Evolutionary conservation across 805 yeast genomes (phyloP), one percentile per base, ranked within the genome.

Genomic region (Priceomyces carsonii): DNA sequence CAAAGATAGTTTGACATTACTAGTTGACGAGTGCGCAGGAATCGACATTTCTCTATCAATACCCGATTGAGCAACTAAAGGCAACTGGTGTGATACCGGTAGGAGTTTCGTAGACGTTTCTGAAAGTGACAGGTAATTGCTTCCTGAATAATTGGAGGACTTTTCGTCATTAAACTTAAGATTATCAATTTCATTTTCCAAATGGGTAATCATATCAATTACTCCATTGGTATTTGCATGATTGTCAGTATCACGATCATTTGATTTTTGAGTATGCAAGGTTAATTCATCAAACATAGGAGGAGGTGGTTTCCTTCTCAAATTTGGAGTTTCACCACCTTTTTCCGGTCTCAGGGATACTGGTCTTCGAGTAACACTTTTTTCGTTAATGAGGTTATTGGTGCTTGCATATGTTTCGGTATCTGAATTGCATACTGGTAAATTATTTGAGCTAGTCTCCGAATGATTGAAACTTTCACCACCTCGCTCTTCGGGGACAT

Each of bases 141-240:
- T 8, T 21, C 10, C 10, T 21, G 10, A 10, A 20, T 18, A 10
- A 8, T 23, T 24, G 7, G 28, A 15, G n/a, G 32, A 9, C 4
- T 21, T 3, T n/a, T 18, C 29, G 13, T 33, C 32, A 26, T 33
- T 9, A 18, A 21, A 21, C 13, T 43, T 30, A 29, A 53, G 44
- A 23, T 43, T 45, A 32, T 45, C 57, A 22, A 57, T 53, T 32
- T 57, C 60, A 10, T 35, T 32, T 21, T 55, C 58, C 17, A 57
- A 34, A 14, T 51, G 38, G 6, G 43, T 56, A 18, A 57, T 55
- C 21, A 57, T 44, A 38, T 57, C 60, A 23, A 42, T 37, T 29
- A 51, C 30, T 12, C 42, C 37, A 8, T 22, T 26, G 21, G 33
- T 19, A 14, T 26, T 32, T 3, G 30, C 26, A n/a, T 27, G 18